Base-by-base conservation (phyloP, 139 green algal species). In the Chlorella sp. region DNA sequence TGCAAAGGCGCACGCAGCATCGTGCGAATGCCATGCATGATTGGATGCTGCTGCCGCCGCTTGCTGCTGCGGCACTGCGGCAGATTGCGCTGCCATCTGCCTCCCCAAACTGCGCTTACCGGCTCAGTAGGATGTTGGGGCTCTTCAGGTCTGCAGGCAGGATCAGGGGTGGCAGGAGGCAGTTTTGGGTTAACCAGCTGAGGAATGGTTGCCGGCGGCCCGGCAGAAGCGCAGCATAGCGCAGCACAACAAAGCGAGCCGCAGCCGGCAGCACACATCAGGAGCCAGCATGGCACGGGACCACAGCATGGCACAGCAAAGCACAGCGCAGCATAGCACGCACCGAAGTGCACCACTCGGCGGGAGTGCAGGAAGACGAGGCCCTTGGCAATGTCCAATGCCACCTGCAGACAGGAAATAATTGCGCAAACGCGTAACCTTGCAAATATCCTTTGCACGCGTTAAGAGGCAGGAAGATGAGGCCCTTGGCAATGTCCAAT, bases 381-480 rank as follows among this genome's bases (percentile, higher is more conserved):
- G 41, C 87, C 89, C 11, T 81, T 84, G 0, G 84, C 87, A 0
- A 90, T 58, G 73, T 91, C 87, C 74, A 92, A 80, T 7, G 89
- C 89, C 30, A 92, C 81, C 68, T 85, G 75, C 68, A 72, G 36
- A 14, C 26, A 34, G 28, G 64, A 7, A 54, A 11, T 11, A 54
- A 54, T 17, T 17, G 46, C n/a, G n/a, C n/a, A n/a, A n/a, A n/a
- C n/a, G n/a, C n/a, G n/a, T n/a, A n/a, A n/a, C n/a, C n/a, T n/a
- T n/a, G n/a, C n/a, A n/a, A n/a, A n/a, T n/a, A n/a, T n/a, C n/a
- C n/a, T n/a, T n/a, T n/a, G n/a, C n/a, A n/a, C n/a, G n/a, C n/a
- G n/a, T n/a, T n/a, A n/a, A n/a, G n/a, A n/a, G n/a, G 88, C 54
- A 92, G 68, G 48, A 87, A 89, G 24, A 77, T 67, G 43, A 92